These are phyloP conservation scores for Jacaranda copaia DNA, from an alignment of 257 asterid genomes.

Conservation along the genomic window DNA sequence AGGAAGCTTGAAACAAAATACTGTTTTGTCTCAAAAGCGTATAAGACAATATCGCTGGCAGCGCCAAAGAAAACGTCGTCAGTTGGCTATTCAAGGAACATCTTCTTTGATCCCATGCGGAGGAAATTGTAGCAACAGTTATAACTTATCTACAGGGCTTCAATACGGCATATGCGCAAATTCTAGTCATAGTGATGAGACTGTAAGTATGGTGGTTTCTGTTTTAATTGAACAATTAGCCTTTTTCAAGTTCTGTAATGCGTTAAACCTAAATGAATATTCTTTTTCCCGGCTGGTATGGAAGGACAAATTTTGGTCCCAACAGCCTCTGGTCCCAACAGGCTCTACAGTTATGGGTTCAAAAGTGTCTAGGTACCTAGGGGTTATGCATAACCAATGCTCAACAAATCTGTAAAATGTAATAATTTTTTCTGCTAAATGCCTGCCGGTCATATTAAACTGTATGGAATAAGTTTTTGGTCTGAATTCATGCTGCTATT, in stretches of 20 bases:
- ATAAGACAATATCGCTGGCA: slow-evolving; percentile 64
- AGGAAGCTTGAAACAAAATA: slow-evolving; percentile 42
- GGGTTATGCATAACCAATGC: not conserved
- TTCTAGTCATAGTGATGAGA: slow-evolving; percentile 37
- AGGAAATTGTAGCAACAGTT: slow-evolving; percentile 34
- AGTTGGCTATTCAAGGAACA: slow-evolving; percentile 45
- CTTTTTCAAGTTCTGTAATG: slow-evolving; percentile 14
- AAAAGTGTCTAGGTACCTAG: not conserved
- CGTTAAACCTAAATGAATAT: slow-evolving; percentile 10
- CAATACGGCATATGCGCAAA: slow-evolving; percentile 25
- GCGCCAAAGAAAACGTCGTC: slow-evolving; percentile 62
- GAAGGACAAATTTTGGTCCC: not conserved
- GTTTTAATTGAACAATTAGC: not conserved
- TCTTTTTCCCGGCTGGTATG: slow-evolving; percentile 7
- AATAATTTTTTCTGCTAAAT: not conserved
- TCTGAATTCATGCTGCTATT: not conserved
- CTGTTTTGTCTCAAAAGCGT: slow-evolving; percentile 52
- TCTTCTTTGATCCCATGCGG: slow-evolving; percentile 45
- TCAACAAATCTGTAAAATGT: not conserved
- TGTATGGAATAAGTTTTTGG: not conserved
- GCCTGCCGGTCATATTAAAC: not conserved
- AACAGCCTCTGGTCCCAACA: not conserved
- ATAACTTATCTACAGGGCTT: slow-evolving; percentile 30
- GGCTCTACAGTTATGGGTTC: not conserved
- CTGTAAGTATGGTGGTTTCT: slow-evolving; percentile 38